phyloP scores from a whole-genome alignment of 2,329 filamentous ascomycete species.

The Penicillium sp. region DNA sequence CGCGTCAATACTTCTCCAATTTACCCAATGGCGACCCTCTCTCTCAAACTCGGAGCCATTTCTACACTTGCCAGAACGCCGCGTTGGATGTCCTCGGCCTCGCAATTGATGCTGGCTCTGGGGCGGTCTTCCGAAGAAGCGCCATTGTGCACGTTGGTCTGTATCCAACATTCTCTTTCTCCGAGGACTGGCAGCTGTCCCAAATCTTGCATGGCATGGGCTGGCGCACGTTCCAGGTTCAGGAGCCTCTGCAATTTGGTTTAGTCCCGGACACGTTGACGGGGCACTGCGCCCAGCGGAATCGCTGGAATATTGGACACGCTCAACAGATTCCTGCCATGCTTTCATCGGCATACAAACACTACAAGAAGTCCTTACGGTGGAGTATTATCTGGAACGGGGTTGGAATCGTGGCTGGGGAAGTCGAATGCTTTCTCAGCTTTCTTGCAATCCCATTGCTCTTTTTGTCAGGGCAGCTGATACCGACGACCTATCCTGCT shows the following conservation, averaged over 20 bases:
- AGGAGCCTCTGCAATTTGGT: constrained; percentile 37
- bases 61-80: constrained; percentile 37
- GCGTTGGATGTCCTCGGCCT: constrained; percentile 31
- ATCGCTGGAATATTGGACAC: constrained; percentile 42
- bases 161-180: constrained; percentile 39
- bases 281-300: constrained; percentile 39
- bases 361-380: constrained; percentile 15
- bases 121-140: constrained; percentile 36
- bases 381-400: constrained; percentile 28
- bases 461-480: constrained; percentile 17
- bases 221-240: constrained; percentile 32
- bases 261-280: constrained; percentile 38
- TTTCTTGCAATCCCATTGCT: constrained; percentile 26
- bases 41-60: constrained; percentile 34
- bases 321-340: constrained; percentile 28
- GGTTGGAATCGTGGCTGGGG: constrained; percentile 22
- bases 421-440: constrained; percentile 17
- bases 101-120: constrained; percentile 39
- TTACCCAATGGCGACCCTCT: constrained; percentile 35
- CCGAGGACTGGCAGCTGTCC: constrained; percentile 40
- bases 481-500: constrained; percentile 14
- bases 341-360: constrained; percentile 9
- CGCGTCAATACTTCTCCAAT: constrained; percentile 40
- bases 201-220: constrained; percentile 34
- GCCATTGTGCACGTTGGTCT: constrained; percentile 35